These are phyloP conservation scores for Fusarium buharicum DNA, from an alignment of 2,329 filamentous ascomycete genomes.

Conservation along the genomic window DNA sequence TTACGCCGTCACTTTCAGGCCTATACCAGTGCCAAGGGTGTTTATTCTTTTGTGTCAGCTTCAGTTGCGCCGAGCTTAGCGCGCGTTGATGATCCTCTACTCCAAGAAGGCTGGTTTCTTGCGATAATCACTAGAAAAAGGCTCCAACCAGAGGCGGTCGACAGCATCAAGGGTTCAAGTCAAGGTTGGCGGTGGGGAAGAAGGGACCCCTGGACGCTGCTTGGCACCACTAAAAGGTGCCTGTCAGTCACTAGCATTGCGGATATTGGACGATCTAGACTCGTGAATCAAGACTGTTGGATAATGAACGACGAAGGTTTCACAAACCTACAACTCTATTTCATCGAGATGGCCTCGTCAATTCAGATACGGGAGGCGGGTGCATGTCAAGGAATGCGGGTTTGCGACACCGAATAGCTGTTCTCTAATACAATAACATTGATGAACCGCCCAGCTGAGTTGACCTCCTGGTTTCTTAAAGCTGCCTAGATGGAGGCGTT, in stretches of 20 bases:
- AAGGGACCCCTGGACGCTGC: constrained; percentile 7
- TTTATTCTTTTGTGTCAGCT: constrained; percentile 10
- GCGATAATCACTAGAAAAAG: constrained; percentile 5
- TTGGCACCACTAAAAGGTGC: constrained; percentile 34
- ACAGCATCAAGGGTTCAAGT: constrained; percentile 29
- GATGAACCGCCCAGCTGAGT: too few relatives aligned
- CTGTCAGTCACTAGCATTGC: constrained; percentile 18
- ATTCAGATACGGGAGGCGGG: too few relatives aligned
- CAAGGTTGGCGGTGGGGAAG: constrained; percentile 18
- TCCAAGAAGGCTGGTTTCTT: not conserved
- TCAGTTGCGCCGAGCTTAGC: constrained; percentile 30
- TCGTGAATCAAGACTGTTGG: constrained; percentile 28
- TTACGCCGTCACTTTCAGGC: not conserved
- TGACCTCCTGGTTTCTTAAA: too few relatives aligned
- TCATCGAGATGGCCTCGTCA: too few relatives aligned
- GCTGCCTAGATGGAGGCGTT: too few relatives aligned
- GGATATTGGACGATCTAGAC: constrained; percentile 30
- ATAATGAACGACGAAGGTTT: not conserved
- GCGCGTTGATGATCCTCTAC: constrained; percentile 25
- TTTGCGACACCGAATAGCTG: too few relatives aligned
- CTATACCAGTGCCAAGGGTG: not conserved
- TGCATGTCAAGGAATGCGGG: too few relatives aligned
- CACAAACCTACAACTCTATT: not conserved
- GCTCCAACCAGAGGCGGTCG: constrained; percentile 28
- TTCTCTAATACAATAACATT: too few relatives aligned